These are phyloP conservation scores for Ceratocystis lukuohia DNA, from an alignment of 2,329 filamentous ascomycete genomes.

Conservation along the genomic window DNA sequence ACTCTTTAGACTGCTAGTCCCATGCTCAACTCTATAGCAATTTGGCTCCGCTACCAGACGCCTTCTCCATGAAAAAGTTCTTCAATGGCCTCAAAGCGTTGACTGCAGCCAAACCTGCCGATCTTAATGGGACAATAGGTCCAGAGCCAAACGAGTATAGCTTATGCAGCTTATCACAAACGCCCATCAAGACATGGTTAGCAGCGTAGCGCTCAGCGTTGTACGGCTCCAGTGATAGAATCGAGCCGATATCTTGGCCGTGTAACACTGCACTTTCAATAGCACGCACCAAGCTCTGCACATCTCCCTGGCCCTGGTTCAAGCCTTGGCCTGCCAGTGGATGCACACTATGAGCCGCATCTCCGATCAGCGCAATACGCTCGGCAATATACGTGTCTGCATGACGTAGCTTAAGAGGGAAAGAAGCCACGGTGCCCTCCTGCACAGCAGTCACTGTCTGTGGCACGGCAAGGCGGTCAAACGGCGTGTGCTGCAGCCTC, in stretches of 20 bases:
- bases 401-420: constrained; percentile 81
- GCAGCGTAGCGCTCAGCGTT: constrained; percentile 65
- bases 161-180: constrained; percentile 83
- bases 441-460: constrained; percentile 58
- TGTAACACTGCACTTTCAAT: constrained; percentile 66
- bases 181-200: constrained; percentile 67
- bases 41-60: constrained; percentile 41
- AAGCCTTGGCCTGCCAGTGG: constrained; percentile 88
- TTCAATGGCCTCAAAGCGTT: constrained; percentile 65
- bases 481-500: constrained; percentile 58
- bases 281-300: constrained; percentile 60
- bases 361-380: constrained; percentile 81
- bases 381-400: constrained; percentile 88
- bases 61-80: constrained; percentile 69
- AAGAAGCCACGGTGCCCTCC: constrained; percentile 67
- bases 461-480: constrained; percentile 44
- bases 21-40: constrained; percentile 25
- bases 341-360: constrained; percentile 90
- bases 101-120: constrained; percentile 61
- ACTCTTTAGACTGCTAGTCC: background rate
- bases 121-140: constrained; percentile 67
- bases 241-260: constrained; percentile 74
- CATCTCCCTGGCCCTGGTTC: constrained; percentile 85
- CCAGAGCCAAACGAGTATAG: constrained; percentile 71
- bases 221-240: constrained; percentile 69